Percentiles rank a stretch among this genome's conserved stretches.
These are phyloP conservation scores for Endocalyx cinctus DNA, from an alignment of 2,329 filamentous ascomycete genomes.

Conservation along the genomic window DNA sequence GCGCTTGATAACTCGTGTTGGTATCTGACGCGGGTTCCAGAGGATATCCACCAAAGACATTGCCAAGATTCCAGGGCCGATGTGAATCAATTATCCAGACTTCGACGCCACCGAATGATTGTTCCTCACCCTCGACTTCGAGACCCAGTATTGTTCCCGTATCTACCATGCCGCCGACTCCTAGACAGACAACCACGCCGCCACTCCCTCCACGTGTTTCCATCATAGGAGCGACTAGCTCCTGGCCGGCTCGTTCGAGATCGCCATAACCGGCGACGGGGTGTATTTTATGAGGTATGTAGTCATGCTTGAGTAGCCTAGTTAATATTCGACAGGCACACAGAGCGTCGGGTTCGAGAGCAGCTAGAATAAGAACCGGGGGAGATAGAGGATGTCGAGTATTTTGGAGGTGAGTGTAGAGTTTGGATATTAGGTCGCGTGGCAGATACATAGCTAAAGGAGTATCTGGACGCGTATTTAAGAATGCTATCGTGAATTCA, in stretches of 20 bases:
- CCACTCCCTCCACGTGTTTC: constrained; percentile 77
- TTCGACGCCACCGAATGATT: constrained; percentile 76
- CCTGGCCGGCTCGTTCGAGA: constrained; percentile 71
- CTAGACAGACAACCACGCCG: constrained; percentile 86
- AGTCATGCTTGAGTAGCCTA: constrained; percentile 90
- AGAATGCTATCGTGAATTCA: constrained; percentile 26
- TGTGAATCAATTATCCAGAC: constrained; percentile 92
- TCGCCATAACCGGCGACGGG: constrained; percentile 91
- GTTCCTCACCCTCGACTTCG: constrained; percentile 61
- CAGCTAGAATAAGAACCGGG: constrained; percentile 85
- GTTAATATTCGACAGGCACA: constrained; percentile 95
- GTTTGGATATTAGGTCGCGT: constrained; percentile 78
- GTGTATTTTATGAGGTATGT: constrained; percentile 95
- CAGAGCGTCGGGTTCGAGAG: constrained; percentile 90
- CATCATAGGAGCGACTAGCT: constrained; percentile 82
- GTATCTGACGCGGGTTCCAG: constrained; percentile 46
- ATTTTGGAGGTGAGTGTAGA: constrained; percentile 84
- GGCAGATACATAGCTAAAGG: constrained; percentile 79
- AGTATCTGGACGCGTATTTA: constrained; percentile 29
- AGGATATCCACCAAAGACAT: constrained; percentile 78
- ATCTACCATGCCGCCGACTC: constrained; percentile 88
- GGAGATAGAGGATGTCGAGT: constrained; percentile 86
- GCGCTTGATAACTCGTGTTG: constrained; percentile 41
- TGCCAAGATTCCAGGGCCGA: constrained; percentile 89
- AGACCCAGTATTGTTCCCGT: constrained; percentile 75